Evolutionary conservation across 1,284 basidiomycete species (phyloP), one percentile per base, ranked within the genome.

Genomic region (Rugosomyces carneus): DNA sequence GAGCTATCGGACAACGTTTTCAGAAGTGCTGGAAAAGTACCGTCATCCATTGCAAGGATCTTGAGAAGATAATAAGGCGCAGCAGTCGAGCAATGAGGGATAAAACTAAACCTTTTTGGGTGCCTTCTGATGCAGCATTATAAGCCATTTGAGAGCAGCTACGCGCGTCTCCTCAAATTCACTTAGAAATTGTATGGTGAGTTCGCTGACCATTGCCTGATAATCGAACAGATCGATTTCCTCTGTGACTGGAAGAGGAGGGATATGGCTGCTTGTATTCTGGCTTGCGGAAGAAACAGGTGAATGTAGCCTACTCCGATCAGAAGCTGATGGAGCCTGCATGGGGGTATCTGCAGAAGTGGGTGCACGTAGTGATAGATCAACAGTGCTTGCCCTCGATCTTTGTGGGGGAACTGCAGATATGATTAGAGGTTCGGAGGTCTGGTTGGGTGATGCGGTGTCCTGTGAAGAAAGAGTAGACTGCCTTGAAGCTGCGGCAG

Each of bases 51-150:
- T 0, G 92, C 89, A 43, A 98, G 71, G 51, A 97, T 95, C 90
- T 93, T 51, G 29, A 15, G n/a, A 19, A 10, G 18, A 10, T 1
- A 26, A 11, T 42, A 6, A 44, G 24, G 15, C 2, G 5, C n/a
- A n/a, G n/a, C n/a, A n/a, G n/a, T n/a, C n/a, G 13, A 37, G 44
- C 43, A n/a, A 19, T 21, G 41, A 39, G 9, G 6, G 15, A 20
- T n/a, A 32, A 42, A n/a, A 21, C 13, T 11, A 11, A 1, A 86
- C 90, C 78, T 95, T 96, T 65, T 86, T 89, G 0, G 96, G 96
- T 15, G 92, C 91, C 62, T 98, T 98, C 61, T 93, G 88, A 67
- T 99, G 96, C 44, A 99, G 70, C 96, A 99, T 99, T 42, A 97
- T 84, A 24, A 99, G 71, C 96, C 96, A 99, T 67, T 96, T 93